Conservation (phyloP, 441 rosid species). For the Lepidium campestre region DNA sequence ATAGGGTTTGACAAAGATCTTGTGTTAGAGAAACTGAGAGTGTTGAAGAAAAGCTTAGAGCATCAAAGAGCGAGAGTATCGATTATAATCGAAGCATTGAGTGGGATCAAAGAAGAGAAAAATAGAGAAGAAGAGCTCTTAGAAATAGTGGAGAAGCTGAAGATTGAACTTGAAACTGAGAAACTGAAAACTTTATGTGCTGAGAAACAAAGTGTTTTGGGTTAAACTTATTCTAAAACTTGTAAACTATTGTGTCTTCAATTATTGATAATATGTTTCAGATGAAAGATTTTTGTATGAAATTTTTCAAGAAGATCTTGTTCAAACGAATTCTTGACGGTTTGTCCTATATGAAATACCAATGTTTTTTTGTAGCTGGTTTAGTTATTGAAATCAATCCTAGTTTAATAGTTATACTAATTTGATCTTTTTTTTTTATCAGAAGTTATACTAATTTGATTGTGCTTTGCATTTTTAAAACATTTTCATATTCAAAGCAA, state of each 20-base stretch:
- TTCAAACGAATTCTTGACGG: too few species aligned
- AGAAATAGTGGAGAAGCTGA: slow-evolving; percentile 40
- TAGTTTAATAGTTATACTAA: too few species aligned
- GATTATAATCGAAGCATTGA: slow-evolving; percentile 40
- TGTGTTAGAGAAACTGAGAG: slow-evolving; percentile 43
- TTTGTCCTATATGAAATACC: too few species aligned
- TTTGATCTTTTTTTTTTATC: too few species aligned
- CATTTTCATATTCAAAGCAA: not conserved
- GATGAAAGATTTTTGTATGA: too few species aligned
- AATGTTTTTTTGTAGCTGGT: too few species aligned
- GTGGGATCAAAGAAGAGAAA: slow-evolving; percentile 45
- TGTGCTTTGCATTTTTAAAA: not conserved
- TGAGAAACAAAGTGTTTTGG: slow-evolving; percentile 17
- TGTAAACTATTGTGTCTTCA: not conserved
- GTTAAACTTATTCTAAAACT: not conserved
- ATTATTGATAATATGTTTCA: too few species aligned
- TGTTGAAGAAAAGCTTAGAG: slow-evolving; percentile 61
- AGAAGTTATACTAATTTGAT: not conserved
- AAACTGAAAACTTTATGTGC: slow-evolving; percentile 38
- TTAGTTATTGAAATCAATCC: too few species aligned
- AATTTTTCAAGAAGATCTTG: too few species aligned
- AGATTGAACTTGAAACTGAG: slow-evolving; percentile 51
- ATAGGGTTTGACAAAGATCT: slow-evolving; percentile 27
- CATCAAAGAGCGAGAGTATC: slow-evolving; percentile 51
- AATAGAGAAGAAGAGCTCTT: slow-evolving; percentile 40